A percentile compares a stretch with the other conserved stretches of the same genome.
These are phyloP conservation scores for Hortaea werneckii DNA, from an alignment of 2,329 filamentous ascomycete species.

Conservation along the genomic window DNA sequence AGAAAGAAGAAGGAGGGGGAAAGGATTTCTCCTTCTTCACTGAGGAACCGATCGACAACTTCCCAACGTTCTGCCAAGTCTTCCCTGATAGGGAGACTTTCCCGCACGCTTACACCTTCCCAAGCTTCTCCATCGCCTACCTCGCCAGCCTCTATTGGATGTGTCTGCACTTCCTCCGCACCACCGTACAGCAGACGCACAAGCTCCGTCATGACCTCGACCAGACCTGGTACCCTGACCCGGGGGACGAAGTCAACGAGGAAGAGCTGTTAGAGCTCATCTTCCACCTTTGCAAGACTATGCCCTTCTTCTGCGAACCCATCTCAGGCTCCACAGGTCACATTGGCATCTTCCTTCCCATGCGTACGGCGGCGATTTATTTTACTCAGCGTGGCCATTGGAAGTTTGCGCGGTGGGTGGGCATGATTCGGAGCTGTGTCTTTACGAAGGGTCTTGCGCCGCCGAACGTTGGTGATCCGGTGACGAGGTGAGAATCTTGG, in stretches of 20 bases:
- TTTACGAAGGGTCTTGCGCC: slow-evolving; percentile 19
- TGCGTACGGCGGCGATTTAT: slow-evolving; percentile 19
- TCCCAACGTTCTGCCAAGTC: slow-evolving; percentile 14
- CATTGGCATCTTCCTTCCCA: slow-evolving; percentile 22
- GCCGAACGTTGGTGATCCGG: slow-evolving; percentile 8
- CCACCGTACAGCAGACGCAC: slow-evolving; percentile 14
- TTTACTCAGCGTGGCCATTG: slow-evolving; percentile 18
- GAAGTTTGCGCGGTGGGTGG: slow-evolving; percentile 17
- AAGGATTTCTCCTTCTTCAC: slow-evolving; percentile 4
- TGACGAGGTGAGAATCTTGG: not conserved
- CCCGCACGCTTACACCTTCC: slow-evolving; percentile 17
- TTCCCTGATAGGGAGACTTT: slow-evolving; percentile 16
- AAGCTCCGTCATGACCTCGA: slow-evolving; percentile 9
- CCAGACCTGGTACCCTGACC: slow-evolving; percentile 11
- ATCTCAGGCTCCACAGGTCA: slow-evolving; percentile 18
- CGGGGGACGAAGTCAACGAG: slow-evolving; percentile 11
- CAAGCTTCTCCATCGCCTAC: slow-evolving; percentile 20
- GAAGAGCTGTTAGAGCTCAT: slow-evolving; percentile 17
- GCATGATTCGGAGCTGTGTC: slow-evolving; percentile 12
- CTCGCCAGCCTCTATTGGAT: slow-evolving; percentile 23
- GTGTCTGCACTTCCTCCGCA: slow-evolving; percentile 19
- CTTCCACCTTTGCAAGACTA: slow-evolving; percentile 17
- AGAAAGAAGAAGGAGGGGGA: not conserved
- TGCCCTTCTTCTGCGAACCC: slow-evolving; percentile 22
- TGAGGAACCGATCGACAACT: slow-evolving; percentile 14